Evolutionary conservation across 371 early-diverging fungal genomes (phyloP).

Genomic region (Synchytrium microbalum): DNA sequence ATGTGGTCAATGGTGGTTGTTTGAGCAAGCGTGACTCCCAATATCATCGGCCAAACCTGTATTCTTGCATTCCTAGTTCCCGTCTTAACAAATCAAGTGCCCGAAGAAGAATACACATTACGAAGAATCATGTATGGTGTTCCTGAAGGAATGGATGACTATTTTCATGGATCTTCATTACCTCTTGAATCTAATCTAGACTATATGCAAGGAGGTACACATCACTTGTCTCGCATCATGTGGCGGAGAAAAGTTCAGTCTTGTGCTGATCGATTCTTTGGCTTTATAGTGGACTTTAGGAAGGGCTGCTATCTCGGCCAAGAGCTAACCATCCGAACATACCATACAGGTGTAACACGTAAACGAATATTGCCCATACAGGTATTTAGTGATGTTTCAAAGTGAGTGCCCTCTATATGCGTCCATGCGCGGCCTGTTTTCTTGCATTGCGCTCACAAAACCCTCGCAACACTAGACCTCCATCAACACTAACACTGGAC

Average conservation of each 20-base stretch:
- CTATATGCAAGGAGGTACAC: conserved; percentile 73
- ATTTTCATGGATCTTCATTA: conserved; percentile 56
- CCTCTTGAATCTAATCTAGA: conserved; percentile 91
- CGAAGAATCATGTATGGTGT: conserved; percentile 75
- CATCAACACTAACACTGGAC: conserved; percentile 9
- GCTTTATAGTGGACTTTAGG: conserved; percentile 74
- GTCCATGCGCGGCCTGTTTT: not conserved
- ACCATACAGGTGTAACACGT: conserved; percentile 89
- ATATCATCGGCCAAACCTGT: too few relatives aligned
- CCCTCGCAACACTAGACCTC: not conserved
- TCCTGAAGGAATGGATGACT: conserved; percentile 82
- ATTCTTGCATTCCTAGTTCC: not conserved
- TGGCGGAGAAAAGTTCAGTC: not conserved
- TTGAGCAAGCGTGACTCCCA: too few relatives aligned
- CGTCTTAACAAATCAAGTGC: not conserved
- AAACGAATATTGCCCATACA: conserved; percentile 87
- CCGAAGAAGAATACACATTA: conserved; percentile 55
- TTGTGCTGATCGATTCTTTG: not conserved
- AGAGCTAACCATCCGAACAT: conserved; percentile 92
- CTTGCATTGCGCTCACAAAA: too few relatives aligned
- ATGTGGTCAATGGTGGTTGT: too few relatives aligned
- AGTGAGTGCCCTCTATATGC: conserved; percentile 10
- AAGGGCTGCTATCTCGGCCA: conserved; percentile 98
- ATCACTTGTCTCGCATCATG: not conserved
- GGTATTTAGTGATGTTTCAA: conserved; percentile 16